Evolutionary conservation across 805 yeast genomes (phyloP), one percentile per base, ranked within the genome.

Genomic region (Saccharomycopsis babjevae): DNA sequence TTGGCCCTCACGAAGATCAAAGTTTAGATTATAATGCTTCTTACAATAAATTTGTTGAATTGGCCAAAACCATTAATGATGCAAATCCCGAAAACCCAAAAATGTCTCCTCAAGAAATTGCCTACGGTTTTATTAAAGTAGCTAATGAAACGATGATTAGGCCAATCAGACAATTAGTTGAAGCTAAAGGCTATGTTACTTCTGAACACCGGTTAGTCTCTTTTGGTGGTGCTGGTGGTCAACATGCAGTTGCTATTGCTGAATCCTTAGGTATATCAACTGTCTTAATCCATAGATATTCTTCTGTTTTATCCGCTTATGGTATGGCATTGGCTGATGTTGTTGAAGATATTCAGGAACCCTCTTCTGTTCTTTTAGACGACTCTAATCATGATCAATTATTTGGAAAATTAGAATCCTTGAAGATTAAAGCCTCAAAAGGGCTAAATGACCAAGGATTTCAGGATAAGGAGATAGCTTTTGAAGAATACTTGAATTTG

Each of bases 181-280:
- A 89, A 69, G 89, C 93, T 1, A 88, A 84, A 68, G 97, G 97
- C 4, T 83, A 84, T 68, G 77, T 81, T 50, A 78, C 84, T 0
- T 70, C 86, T 10, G 75, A 79, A 11, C 96, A 90, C 70, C 74
- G 86, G 61, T 73, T 90, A 62, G 96, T 91, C 1, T 80, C 93
- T 1, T 90, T 90, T 73, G 97, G 97, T 56, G 97, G 97, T 57
- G 96, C 96, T 30, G 97, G 97, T 59, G 97, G 97, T 8, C 97
- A 90, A 72, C 92, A 88, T 71, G 92, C 94, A 1, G 84, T 82
- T 57, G 84, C 88, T 10, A 84, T 90, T 40, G 96, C 96, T 1
- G 77, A 81, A 61, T 78, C 80, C 30, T 76, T 90, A 63, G 91
- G 91, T 8, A 86, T 90, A 56, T 70, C 76, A 13, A 81, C 83